Base-by-base conservation (phyloP, 2,329 filamentous ascomycete species). In the Pseudogymnoascus sp. region DNA sequence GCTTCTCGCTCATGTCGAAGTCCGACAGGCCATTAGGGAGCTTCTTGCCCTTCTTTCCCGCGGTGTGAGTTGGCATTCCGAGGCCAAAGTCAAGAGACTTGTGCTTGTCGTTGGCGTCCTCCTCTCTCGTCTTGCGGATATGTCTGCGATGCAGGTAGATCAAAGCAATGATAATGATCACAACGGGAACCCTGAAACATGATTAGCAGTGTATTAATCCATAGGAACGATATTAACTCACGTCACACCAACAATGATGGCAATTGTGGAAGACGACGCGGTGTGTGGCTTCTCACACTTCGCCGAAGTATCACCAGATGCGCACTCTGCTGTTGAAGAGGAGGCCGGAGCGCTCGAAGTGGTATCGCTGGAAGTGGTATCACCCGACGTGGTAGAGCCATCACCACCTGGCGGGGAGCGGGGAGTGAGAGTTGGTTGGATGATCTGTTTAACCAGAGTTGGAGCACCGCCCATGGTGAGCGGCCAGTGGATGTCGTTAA, bases 1-100 rank as follows among this genome's bases (percentile, higher is more conserved):
- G 79, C 70, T 78, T 79, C 60, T 56, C 74, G 71, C 61, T 71
- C 69, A 64, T 73, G 12, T 64, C 63, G 24, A 62, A 61, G 10
- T 60, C 61, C 62, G 33, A 63, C 59, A 59, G 6, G 11, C 61
- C 61, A 35, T 31, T 37, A 14, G 24, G 38, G 2, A 40, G n/a
- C 67, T 79, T 79, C 68, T 79, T 82, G 41, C 71, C 72, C 53
- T 37, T 33, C 67, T 66, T 62, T 12, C 68, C 66, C n/a, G 11
- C 65, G 31, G 31, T 11, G 61, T 67, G 69, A 68, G 72, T 61
- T 33, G 78, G 75, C 63, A 89, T 77, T 38, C 78, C 91, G 72
- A 97, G 77, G 37, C 95, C 95, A 73, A 97, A 99, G 75, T 99
- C 95, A 72, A 98, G 82, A 0, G 91, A 95, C 72, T 89, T 93